phyloP scores from a whole-genome alignment of 192 early-diverging fungal genomes.

The Lobulomyces angularis region DNA sequence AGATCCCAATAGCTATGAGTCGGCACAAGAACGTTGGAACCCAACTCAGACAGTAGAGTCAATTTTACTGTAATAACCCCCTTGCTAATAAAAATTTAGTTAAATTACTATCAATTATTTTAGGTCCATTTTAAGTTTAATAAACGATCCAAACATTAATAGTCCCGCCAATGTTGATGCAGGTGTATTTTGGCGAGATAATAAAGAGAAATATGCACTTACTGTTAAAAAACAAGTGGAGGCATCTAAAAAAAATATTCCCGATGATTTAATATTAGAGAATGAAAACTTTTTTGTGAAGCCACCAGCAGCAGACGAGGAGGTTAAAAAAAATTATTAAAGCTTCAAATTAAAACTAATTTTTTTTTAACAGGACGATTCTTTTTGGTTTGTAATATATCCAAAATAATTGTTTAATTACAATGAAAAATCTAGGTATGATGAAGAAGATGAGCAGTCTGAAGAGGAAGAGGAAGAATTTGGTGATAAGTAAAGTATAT shows the following conservation, averaged over 20 bases:
- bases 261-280: slow-evolving; percentile 33
- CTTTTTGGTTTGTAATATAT: background rate
- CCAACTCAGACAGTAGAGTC: slow-evolving; percentile 54
- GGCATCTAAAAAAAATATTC: slow-evolving; percentile 36
- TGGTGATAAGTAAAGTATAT: background rate
- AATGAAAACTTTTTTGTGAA: slow-evolving; percentile 27
- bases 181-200: slow-evolving; percentile 31
- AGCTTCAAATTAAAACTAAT: background rate
- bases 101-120: too few relatives aligned
- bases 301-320: slow-evolving; percentile 3
- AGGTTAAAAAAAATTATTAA: slow-evolving; percentile 22
- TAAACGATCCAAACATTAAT: slow-evolving; percentile 41
- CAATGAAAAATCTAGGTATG: slow-evolving; percentile 20
- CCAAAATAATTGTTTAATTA: background rate
- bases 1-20: slow-evolving; percentile 53
- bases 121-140: slow-evolving; percentile 30
- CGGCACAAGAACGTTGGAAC: slow-evolving; percentile 69
- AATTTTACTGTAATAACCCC: slow-evolving; percentile 34
- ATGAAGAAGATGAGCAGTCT: slow-evolving; percentile 30
- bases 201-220: slow-evolving; percentile 21
- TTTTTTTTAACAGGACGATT: background rate
- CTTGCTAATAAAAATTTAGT: too few relatives aligned
- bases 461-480: slow-evolving; percentile 17
- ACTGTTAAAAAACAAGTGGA: slow-evolving; percentile 36
- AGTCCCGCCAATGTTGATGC: slow-evolving; percentile 52